phyloP scores from a whole-genome alignment of 306 rosid species.

The Cucurbita maxima region DNA sequence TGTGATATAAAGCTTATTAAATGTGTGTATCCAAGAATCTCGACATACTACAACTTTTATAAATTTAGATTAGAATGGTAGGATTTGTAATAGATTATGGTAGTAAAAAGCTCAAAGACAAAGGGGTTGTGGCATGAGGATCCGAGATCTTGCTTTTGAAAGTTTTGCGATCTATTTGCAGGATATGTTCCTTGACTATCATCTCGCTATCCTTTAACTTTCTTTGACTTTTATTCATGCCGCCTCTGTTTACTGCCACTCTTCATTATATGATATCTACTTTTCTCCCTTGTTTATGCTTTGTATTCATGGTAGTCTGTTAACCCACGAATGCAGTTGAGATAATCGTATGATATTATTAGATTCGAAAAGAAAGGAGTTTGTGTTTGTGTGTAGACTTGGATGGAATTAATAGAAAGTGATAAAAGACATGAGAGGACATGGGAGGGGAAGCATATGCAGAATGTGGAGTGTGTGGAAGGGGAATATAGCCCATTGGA shows the following conservation, averaged over 20 bases:
- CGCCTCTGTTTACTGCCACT: too few relatives aligned
- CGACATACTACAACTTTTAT: background rate
- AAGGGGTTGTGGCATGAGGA: too few relatives aligned
- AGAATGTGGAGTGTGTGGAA: background rate
- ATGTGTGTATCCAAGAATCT: background rate
- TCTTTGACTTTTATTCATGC: background rate
- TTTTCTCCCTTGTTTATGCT: background rate
- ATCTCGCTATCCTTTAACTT: background rate
- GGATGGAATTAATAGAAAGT: too few relatives aligned
- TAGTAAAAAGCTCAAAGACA: too few relatives aligned
- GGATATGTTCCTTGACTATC: constrained; percentile 9
- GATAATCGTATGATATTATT: too few relatives aligned
- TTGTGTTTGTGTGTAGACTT: background rate
- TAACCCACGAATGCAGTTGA: too few relatives aligned
- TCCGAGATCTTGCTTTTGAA: background rate
- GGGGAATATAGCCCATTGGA: background rate
- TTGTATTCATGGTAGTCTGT: background rate
- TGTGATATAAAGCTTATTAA: background rate
- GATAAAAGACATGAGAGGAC: background rate
- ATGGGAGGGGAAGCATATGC: background rate
- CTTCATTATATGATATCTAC: too few relatives aligned
- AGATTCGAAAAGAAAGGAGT: too few relatives aligned
- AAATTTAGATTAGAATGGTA: background rate
- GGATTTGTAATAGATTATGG: too few relatives aligned
- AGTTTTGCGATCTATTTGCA: background rate